Evolutionary conservation across 2,329 filamentous ascomycete species (phyloP).

Genomic region (Trichoderma sp.): DNA sequence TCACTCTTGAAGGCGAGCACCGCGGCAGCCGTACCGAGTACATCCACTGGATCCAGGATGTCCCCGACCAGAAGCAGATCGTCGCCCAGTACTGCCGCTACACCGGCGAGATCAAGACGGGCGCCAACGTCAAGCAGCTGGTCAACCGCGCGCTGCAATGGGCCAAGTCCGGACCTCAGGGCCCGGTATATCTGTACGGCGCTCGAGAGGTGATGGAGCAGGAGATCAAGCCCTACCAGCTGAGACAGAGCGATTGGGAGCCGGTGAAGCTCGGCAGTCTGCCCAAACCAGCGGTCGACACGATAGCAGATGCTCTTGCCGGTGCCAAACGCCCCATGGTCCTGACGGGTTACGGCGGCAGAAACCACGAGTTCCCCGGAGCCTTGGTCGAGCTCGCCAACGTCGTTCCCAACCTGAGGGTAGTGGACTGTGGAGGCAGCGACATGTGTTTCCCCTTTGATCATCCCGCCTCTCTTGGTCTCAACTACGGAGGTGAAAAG

Average conservation of each 20-base stretch:
- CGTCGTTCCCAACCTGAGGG: slow-evolving; percentile 66
- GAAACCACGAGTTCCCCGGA: slow-evolving; percentile 64
- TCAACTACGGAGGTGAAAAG: slow-evolving; percentile 74
- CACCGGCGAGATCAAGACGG: slow-evolving; percentile 78
- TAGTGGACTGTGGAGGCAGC: slow-evolving; percentile 75
- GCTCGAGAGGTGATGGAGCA: slow-evolving; percentile 84
- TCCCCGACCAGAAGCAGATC: slow-evolving; percentile 79
- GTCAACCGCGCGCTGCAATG: slow-evolving; percentile 84
- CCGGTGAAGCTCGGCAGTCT: slow-evolving; percentile 68
- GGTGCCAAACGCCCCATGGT: slow-evolving; percentile 67
- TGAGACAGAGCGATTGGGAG: slow-evolving; percentile 71
- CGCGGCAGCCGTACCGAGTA: slow-evolving; percentile 78
- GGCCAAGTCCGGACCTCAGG: slow-evolving; percentile 73
- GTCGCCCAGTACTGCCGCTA: slow-evolving; percentile 85
- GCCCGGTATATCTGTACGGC: slow-evolving; percentile 77
- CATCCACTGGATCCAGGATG: slow-evolving; percentile 85
- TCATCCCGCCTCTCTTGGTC: slow-evolving; percentile 68
- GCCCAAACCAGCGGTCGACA: slow-evolving; percentile 53
- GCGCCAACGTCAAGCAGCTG: slow-evolving; percentile 85
- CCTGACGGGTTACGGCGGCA: slow-evolving; percentile 70
- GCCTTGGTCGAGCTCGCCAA: slow-evolving; percentile 69
- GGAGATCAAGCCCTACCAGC: slow-evolving; percentile 71
- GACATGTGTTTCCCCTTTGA: slow-evolving; percentile 80
- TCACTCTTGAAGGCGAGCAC: slow-evolving; percentile 76
- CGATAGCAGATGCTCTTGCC: slow-evolving; percentile 65